Percentiles rank a stretch among this genome's conserved stretches.
Conservation (phyloP, 345 rosid genomes). For the Isatis tinctoria region DNA sequence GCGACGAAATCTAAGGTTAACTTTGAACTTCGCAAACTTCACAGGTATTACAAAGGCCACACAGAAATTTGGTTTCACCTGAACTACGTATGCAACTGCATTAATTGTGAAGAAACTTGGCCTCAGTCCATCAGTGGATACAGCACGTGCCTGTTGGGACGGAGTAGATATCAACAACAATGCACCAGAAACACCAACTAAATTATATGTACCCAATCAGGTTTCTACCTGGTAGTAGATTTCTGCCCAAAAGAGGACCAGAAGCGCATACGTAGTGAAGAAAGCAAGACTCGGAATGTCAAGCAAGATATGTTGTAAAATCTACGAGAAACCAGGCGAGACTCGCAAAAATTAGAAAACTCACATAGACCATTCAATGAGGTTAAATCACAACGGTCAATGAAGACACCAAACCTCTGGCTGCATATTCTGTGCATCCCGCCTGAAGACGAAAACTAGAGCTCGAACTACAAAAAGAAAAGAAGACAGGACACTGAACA, state of each 20-base stretch:
- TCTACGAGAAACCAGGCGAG: constrained; percentile 36
- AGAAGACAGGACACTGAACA: background rate
- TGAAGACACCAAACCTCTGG: constrained; percentile 45
- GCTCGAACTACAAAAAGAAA: constrained; percentile 53
- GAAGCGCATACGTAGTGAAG: constrained; percentile 72
- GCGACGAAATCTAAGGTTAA: too few species aligned
- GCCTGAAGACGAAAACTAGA: constrained; percentile 61
- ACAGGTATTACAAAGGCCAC: too few species aligned
- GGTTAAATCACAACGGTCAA: background rate
- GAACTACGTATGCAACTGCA: constrained; percentile 64
- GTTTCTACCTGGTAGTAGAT: constrained; percentile 67
- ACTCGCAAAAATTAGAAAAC: constrained; percentile 8
- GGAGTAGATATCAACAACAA: background rate
- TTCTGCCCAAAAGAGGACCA: constrained; percentile 86
- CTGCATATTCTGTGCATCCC: constrained; percentile 51
- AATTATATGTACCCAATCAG: background rate
- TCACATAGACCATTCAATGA: background rate
- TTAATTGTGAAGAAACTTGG: constrained; percentile 75
- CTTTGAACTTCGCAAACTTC: too few species aligned
- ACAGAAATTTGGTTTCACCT: constrained; percentile 44
- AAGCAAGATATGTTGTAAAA: constrained; percentile 65
- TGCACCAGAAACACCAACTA: background rate
- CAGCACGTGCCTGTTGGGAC: constrained; percentile 67
- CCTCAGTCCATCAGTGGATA: constrained; percentile 82
- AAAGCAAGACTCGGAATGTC: constrained; percentile 74